Conservation (phyloP, 78 protist genomes). For the Creolimax fragrantissima region DNA sequence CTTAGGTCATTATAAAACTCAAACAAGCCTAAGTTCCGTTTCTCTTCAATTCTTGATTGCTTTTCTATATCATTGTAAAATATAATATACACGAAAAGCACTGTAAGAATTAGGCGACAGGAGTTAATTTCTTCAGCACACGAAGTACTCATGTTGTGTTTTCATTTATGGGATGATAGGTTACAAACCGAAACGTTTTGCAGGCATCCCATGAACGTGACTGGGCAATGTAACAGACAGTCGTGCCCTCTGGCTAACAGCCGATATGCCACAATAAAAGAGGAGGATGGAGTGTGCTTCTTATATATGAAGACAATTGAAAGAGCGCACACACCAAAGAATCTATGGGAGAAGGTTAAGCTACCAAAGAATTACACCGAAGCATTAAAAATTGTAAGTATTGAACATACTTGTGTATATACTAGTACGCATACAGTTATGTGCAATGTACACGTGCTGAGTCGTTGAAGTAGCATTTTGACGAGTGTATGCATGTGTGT, state of each 20-base stretch:
- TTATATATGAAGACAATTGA: slow-evolving; percentile 93
- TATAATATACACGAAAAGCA: too few relatives aligned
- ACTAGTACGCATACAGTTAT: background rate
- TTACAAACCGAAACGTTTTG: slow-evolving; percentile 81
- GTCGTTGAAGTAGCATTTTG: too few relatives aligned
- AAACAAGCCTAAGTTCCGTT: too few relatives aligned
- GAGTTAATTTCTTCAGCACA: too few relatives aligned
- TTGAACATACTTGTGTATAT: background rate
- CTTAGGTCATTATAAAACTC: too few relatives aligned
- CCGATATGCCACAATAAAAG: slow-evolving; percentile 81
- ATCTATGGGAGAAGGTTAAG: slow-evolving; percentile 82
- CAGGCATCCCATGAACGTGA: slow-evolving; percentile 82
- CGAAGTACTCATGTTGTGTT: too few relatives aligned
- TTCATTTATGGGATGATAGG: too few relatives aligned
- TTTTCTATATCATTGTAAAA: too few relatives aligned
- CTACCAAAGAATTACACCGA: slow-evolving; percentile 62
- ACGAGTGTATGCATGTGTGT: too few relatives aligned
- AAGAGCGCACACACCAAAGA: slow-evolving; percentile 89
- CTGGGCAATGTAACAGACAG: slow-evolving; percentile 81
- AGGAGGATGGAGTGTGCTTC: slow-evolving; percentile 54
- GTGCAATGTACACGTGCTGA: too few relatives aligned
- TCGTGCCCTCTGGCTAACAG: slow-evolving; percentile 95
- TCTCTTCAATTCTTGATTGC: too few relatives aligned
- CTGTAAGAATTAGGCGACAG: too few relatives aligned
- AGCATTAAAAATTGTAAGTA: slow-evolving; percentile 21